Evolutionary conservation across 2,329 filamentous ascomycete genomes (phyloP), one percentile per base, ranked within the genome.

Genomic region (Claviceps capensis): DNA sequence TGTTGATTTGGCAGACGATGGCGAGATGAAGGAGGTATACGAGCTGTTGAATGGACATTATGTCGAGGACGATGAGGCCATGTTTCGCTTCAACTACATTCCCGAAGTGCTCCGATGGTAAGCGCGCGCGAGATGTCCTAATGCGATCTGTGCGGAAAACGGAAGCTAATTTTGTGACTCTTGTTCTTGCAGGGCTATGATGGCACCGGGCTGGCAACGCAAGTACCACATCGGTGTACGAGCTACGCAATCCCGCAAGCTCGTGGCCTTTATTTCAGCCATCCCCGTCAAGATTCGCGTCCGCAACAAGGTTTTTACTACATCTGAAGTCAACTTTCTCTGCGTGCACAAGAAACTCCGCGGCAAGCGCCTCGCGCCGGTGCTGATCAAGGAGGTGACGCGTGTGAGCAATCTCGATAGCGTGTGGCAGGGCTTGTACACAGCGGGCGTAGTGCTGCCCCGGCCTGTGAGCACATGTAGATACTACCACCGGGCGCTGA

Each of bases 261-360:
- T 98, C 16, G 89, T 96, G 49, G 93, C 90, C 52, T 96, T 95
- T 69, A 97, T 98, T 65, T 94, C 89, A 42, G 93, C 89, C 60
- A 87, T 97, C 46, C 93, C 93, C 1, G 83, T 93, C 54, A 78
- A 83, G 57, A 74, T 98, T 53, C 83, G 85, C 50, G 83, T 98
- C 44, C 86, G 90, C 57, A 75, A 85, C 54, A 86, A 86, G 54
- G 71, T 79, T 53, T 71, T 98, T 54, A 79, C 82, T 56, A 84
- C 86, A 59, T 89, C 87, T 48, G 93, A 98, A 68, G 93, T 98
- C 70, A 98, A 98, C 74, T 98, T 97, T 71, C 83, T 98, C 58
- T 95, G 90, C 63, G 85, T 98, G 52, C 93, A 98, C 76, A 97
- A 97, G 76, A 97, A 97, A 71, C 81, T 98, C 36, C 87, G 93